A percentile compares a stretch with the other conserved stretches of the same genome.
These are phyloP conservation scores for Ustilago crameri DNA, from an alignment of 1,284 basidiomycete genomes.

Conservation along the genomic window DNA sequence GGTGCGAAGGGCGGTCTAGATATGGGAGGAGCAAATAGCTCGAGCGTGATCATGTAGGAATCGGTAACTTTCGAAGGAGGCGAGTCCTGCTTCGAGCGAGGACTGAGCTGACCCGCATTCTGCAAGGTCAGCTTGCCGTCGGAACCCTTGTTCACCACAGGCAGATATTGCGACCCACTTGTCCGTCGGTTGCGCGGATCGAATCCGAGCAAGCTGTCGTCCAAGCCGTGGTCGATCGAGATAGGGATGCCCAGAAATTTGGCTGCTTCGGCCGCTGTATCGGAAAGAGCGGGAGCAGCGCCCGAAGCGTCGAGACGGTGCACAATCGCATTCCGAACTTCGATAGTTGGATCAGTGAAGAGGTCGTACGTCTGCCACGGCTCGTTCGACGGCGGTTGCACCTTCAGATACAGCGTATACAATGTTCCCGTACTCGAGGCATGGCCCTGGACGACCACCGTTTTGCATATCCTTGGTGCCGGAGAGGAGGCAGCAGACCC, in stretches of 20 bases:
- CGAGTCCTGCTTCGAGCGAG: conserved; percentile 7
- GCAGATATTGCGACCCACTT: conserved; percentile 5
- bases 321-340: conserved; percentile 27
- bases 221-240: conserved; percentile 25
- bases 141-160: conserved; percentile 1
- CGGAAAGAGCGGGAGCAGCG: conserved; percentile 42
- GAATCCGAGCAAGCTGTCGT: conserved; percentile 31
- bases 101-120: conserved; percentile 8
- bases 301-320: conserved; percentile 33
- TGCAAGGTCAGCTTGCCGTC: conserved; percentile 17
- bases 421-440: conserved; percentile 27
- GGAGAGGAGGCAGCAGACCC: conserved; percentile 3
- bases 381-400: conserved; percentile 13
- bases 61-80: background rate
- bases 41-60: conserved; percentile 35
- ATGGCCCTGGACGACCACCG: conserved; percentile 44
- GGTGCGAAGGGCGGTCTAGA: conserved; percentile 24
- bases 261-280: conserved; percentile 33
- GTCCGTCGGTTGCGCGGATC: background rate
- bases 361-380: conserved; percentile 8
- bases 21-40: conserved; percentile 7
- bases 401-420: conserved; percentile 41
- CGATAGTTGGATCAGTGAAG: conserved; percentile 6
- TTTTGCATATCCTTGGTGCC: conserved; percentile 35
- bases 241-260: conserved; percentile 36